phyloP scores from a whole-genome alignment of 495 filamentous ascomycete genomes.

The Xylaria bambusicola region DNA sequence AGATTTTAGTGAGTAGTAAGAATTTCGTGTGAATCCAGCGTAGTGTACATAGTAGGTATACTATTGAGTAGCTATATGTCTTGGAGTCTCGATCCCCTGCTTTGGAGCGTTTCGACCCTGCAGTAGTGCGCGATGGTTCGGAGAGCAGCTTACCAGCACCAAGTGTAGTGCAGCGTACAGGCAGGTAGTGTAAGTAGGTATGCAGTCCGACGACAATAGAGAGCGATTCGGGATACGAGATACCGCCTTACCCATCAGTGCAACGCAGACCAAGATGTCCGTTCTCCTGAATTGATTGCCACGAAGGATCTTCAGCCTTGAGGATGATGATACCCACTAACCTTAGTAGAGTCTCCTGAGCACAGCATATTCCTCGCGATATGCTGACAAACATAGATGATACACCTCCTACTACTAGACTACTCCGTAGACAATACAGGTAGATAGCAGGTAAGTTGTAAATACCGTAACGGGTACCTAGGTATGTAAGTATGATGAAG shows the following conservation, averaged over 20 bases:
- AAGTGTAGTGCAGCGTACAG: background rate
- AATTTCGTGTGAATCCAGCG: too few species aligned
- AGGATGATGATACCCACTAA: too few species aligned
- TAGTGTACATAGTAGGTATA: too few species aligned
- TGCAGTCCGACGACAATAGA: background rate
- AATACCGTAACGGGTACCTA: too few species aligned
- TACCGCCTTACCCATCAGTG: background rate
- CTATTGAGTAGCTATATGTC: too few species aligned
- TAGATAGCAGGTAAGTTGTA: too few species aligned
- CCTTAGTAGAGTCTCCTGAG: background rate
- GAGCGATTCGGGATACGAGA: background rate
- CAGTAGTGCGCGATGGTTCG: background rate
- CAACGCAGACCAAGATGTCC: too few species aligned
- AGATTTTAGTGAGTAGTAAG: too few species aligned
- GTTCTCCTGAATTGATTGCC: background rate
- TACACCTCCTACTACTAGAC: too few species aligned
- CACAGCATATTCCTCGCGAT: background rate
- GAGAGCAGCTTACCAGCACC: background rate
- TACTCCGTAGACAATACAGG: too few species aligned
- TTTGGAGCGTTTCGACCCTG: conserved; percentile 2
- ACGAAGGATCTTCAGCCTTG: conserved; percentile 2
- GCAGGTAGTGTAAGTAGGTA: too few species aligned
- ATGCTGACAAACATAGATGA: too few species aligned
- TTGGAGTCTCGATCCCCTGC: background rate
- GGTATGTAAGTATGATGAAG: background rate